Evolutionary conservation across 805 yeast genomes (phyloP), one percentile per base, ranked within the genome.

Genomic region (Candida parachauliodes): DNA sequence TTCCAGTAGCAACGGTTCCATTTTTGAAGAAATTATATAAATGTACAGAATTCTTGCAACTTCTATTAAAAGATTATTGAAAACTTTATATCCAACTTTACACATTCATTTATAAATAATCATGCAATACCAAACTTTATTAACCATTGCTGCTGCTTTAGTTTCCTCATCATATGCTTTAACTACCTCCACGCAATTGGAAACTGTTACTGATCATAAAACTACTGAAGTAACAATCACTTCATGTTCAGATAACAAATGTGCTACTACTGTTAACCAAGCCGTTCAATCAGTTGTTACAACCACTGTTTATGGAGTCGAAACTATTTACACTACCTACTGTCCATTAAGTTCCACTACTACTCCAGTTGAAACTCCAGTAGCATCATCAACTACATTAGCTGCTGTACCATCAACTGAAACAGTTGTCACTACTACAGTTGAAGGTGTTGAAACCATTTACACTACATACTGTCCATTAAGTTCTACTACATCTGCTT

Each of bases 391-490:
- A n/a, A 3, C 32, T 38, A 28, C 20, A 11, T 32, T 32, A 16
- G 35, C 28, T 4, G 28, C 22, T 9, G 30, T 16, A 14, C 28
- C 36, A 28, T 29, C 43, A 26, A 40, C 40, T 12, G 14, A 22
- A 32, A 10, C 53, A 24, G 51, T 47, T 36, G 59, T 55, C 41
- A 60, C 68, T 44, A 51, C 52, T 42, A 62, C 67, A 30, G 59
- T 62, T 34, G 41, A 50, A 26, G 66, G 65, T 47, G 49, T 46
- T 22, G 59, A 50, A 39, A 63, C 68, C 31, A 41, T 50, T 36
- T 60, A 55, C 62, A 62, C 68, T 49, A 64, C 70, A 35, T 47
- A 55, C 41, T 62, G 68, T 44, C 64, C 65, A 43, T 46, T 48
- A 33, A 56, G 60, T 40, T 60, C 55, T 37, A 37, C 45, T 36